phyloP scores from a whole-genome alignment of 768 basidiomycete genomes.

The Kwoniella shandongensis region DNA sequence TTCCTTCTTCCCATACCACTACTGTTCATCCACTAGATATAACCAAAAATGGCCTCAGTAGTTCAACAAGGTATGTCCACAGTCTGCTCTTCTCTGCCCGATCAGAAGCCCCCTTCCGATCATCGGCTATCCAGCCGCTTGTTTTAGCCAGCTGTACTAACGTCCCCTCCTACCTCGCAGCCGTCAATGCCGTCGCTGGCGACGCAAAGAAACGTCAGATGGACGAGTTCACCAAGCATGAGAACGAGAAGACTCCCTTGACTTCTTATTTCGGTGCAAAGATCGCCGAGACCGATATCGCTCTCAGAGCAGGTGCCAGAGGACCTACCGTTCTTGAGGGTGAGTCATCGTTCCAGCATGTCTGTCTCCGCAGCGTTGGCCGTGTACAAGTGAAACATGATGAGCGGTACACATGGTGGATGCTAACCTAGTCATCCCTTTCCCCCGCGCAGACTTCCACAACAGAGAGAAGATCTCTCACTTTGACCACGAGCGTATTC shows the following conservation, averaged over 20 bases:
- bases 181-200: conserved; percentile 45
- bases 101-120: no score
- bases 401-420: background rate
- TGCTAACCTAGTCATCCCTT: background rate
- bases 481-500: conserved; percentile 87
- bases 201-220: conserved; percentile 52
- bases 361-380: no score
- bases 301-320: conserved; percentile 53
- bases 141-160: no score
- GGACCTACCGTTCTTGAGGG: conserved; percentile 69
- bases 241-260: conserved; percentile 32
- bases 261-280: conserved; percentile 52
- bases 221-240: conserved; percentile 33
- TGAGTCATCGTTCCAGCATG: conserved; percentile 22
- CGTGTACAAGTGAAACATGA: background rate
- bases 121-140: no score
- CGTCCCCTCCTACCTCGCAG: no score
- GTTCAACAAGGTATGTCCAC: no score
- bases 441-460: conserved; percentile 57
- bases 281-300: conserved; percentile 51
- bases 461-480: conserved; percentile 71
- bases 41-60: no score
- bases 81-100: no score
- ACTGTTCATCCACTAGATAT: no score
- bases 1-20: no score